Evolutionary conservation across 805 yeast genomes (phyloP).

Genomic region (Saturnispora halmiae): DNA sequence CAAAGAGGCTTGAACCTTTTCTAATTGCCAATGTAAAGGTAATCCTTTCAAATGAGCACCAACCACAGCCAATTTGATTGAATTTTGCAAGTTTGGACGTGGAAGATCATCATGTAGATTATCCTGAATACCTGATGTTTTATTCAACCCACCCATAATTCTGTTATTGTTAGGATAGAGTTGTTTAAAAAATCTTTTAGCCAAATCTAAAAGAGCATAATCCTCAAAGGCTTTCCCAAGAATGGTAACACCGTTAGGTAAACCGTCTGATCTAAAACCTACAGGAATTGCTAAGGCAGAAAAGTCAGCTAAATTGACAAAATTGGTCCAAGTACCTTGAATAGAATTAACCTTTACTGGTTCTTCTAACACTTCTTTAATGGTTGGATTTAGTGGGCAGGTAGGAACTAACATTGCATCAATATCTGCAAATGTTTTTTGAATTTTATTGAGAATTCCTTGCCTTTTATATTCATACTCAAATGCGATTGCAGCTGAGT

Average conservation of each 20-base stretch:
- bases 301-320: conserved; percentile 88
- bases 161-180: conserved; percentile 40
- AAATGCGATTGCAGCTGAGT: conserved; percentile 76
- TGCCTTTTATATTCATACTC: conserved; percentile 82
- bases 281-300: conserved; percentile 88
- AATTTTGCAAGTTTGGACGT: conserved; percentile 30
- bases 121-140: conserved; percentile 30
- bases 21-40: conserved; percentile 90
- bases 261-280: conserved; percentile 79
- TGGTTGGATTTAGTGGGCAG: conserved; percentile 84
- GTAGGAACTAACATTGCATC: conserved; percentile 89
- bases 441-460: conserved; percentile 60
- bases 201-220: conserved; percentile 79
- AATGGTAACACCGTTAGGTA: conserved; percentile 86
- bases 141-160: conserved; percentile 39
- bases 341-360: conserved; percentile 77
- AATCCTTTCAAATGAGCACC: conserved; percentile 91
- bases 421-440: conserved; percentile 42
- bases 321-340: conserved; percentile 98
- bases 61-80: conserved; percentile 78
- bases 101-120: conserved; percentile 40
- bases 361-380: conserved; percentile 61
- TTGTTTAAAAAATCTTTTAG: conserved; percentile 54
- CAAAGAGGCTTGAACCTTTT: conserved; percentile 70
- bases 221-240: conserved; percentile 78